A percentile compares a stretch with the other conserved stretches of the same genome.
phyloP scores from a whole-genome alignment of 257 asterid species.

The Cinchona pubescens region DNA sequence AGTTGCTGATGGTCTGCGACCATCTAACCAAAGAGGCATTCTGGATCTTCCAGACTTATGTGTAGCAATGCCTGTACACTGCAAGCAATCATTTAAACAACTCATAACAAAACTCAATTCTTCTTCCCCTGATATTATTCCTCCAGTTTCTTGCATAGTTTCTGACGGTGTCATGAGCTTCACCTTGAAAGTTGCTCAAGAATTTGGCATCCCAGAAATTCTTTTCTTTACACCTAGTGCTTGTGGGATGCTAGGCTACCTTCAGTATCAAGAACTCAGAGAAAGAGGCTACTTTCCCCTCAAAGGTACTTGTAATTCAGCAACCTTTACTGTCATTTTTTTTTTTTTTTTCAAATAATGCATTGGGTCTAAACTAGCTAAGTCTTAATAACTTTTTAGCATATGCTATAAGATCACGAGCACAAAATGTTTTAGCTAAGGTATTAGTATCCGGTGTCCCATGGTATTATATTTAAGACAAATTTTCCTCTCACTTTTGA shows the following conservation, averaged over 20 bases:
- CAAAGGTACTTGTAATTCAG: constrained; percentile 11
- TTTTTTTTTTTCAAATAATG: no score
- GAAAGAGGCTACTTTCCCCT: constrained; percentile 29
- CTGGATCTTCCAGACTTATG: constrained; percentile 26
- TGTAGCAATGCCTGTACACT: constrained; percentile 22
- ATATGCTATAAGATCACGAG: no score
- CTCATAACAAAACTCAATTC: constrained; percentile 17
- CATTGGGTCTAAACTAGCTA: no score
- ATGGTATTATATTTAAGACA: no score
- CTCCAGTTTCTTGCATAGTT: constrained; percentile 24
- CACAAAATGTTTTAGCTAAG: no score
- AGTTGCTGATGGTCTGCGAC: constrained; percentile 29
- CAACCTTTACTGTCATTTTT: not conserved
- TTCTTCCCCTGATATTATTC: constrained; percentile 7
- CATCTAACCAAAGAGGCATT: constrained; percentile 20
- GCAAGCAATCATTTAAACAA: constrained; percentile 21
- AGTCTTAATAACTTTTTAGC: no score
- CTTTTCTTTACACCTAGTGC: constrained; percentile 30
- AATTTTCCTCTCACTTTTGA: no score
- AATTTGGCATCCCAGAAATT: constrained; percentile 22
- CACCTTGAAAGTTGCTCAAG: constrained; percentile 29
- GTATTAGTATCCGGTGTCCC: no score
- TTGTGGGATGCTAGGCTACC: constrained; percentile 30
- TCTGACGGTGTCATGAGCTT: constrained; percentile 32
- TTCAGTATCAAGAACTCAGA: constrained; percentile 23